A percentile compares a stretch with the other conserved stretches of the same genome.
Conservation (phyloP, 2,329 filamentous ascomycete genomes). For the Colletotrichum simmondsii region DNA sequence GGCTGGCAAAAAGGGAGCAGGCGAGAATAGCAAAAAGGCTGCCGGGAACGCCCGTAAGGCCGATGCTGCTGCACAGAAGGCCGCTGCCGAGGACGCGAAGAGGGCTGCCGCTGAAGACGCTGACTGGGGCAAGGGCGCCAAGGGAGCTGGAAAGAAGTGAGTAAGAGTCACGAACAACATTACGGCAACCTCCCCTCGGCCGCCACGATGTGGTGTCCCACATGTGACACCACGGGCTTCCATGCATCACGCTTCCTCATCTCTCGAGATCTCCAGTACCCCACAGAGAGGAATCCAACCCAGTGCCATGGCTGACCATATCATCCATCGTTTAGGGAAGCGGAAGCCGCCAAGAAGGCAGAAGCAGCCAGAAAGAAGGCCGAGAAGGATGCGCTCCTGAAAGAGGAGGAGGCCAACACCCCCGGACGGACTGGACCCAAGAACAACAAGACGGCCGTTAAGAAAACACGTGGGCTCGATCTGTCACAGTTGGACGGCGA, state of each 20-base stretch:
- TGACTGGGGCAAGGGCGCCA: slow-evolving; percentile 88
- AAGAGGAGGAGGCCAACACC: slow-evolving; percentile 80
- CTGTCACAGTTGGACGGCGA: slow-evolving; percentile 78
- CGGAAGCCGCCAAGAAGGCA: slow-evolving; percentile 84
- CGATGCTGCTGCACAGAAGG: slow-evolving; percentile 84
- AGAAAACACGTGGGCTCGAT: slow-evolving; percentile 79
- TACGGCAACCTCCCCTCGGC: not conserved
- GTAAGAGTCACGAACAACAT: slow-evolving; percentile 40
- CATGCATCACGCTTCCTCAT: not conserved
- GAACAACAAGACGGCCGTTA: slow-evolving; percentile 74
- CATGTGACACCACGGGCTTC: not conserved
- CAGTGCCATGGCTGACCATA: slow-evolving; percentile 23
- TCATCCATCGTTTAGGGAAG: slow-evolving; percentile 69
- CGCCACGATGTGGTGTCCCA: not conserved
- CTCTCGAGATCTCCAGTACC: slow-evolving; percentile 4
- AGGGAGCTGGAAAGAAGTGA: slow-evolving; percentile 89
- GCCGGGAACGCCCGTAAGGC: slow-evolving; percentile 93
- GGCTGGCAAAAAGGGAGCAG: slow-evolving; percentile 77
- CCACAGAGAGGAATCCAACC: not conserved
- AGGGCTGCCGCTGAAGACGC: slow-evolving; percentile 74
- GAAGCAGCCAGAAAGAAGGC: slow-evolving; percentile 90
- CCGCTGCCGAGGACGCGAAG: slow-evolving; percentile 75
- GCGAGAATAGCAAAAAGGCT: slow-evolving; percentile 85
- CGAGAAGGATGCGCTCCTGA: slow-evolving; percentile 84
- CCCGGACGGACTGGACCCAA: slow-evolving; percentile 71